Base-by-base conservation (phyloP, 192 early-diverging fungal genomes). In the Linnemannia zychae region DNA sequence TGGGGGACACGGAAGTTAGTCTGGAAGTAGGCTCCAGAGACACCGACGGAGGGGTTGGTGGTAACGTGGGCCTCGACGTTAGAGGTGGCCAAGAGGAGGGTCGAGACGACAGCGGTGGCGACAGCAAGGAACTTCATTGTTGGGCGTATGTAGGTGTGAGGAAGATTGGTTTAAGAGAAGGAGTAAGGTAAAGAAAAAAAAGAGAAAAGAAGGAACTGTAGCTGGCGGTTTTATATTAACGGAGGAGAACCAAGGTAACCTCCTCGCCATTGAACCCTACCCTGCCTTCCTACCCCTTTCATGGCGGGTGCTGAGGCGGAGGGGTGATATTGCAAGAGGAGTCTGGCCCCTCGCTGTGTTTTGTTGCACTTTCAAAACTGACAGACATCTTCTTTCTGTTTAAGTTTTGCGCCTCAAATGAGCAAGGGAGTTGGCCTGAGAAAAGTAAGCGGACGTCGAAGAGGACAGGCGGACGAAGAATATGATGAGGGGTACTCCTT, bases 1-100 rank as follows among this genome's bases (percentile, higher is more conserved):
- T 85, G 82, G 33, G 82, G 82, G 60, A 85, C 82, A 53, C 82
- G 82, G 77, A 85, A 85, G 74, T 79, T 85, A 69, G 82, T 70
- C 73, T 85, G 82, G 69, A 85, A 76, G 77, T 85, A 85, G 15
- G 73, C 28, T 15, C 74, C 74, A 9, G 82, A 75, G 57, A 76
- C 74, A 38, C 40, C 82, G 53, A 60, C 52, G 18, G 77, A 79
- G 66, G 82, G 82, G 82, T 85, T 85, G 73, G 82, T 74, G 28
- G 82, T 85, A 60, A 85, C 82, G 52, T 85, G 82, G 73, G 82
- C 82, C 67, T 78, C 72, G 31, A 75, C 82, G 12, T 47, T 63
- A 16, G 76, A 72, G 73, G 77, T 37, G 72, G 72, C 38, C 57
- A 85, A 44, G 47, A 85, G 77, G 66, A 85, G 31, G 48, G 77